Base-by-base conservation (phyloP, 441 rosid genomes). In the Erodium moschatum region DNA sequence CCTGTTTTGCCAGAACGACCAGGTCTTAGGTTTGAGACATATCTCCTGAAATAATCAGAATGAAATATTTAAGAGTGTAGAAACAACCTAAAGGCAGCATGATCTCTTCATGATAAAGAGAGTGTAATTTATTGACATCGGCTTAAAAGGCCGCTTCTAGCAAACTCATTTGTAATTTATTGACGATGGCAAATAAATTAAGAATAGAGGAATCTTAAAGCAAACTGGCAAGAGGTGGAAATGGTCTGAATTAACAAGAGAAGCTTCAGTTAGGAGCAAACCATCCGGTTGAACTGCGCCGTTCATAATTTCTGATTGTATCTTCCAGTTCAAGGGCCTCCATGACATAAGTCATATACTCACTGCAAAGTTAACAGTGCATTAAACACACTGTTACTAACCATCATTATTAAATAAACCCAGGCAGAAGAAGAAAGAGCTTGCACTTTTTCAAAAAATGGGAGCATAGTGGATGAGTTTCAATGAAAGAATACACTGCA, bases 281-380 rank as follows among this genome's bases (percentile, higher is more conserved):
- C 99, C 99, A 95, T 85, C 97, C 97, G 70, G 90, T 91, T 67
- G 92, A 82, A 78, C 75, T 82, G 77, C 90, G 77, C 0, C 89
- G 89, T 68, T 89, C 99, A 76, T 83, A 85, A 73, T 87, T 95
- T 80, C 84, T 92, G 83, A 95, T 83, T 48, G 90, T 87, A 77
- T 95, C 99, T 85, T 95, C 98, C 71, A 95, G 85, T 80, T 85
- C 87, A 73, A 95, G 90, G 3, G 97, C 99, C 81, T 95, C 87
- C 62, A 80, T 71, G 72, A 95, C 89, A 74, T 75, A 95, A 6
- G 86, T 86, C 87, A 92, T 84, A 74, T 92, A 95, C 81, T 92
- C 96, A 69, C 97, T 92, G 84, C 83, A 81, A 73, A 46, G 52
- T 46, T 46, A 3, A 69, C 76, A 72, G 24, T 65, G 64, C 67